Percentiles rank a stretch among this genome's conserved stretches.
phyloP scores from a whole-genome alignment of 2,329 filamentous ascomycete genomes.

The Raffaelea ambrosiae region DNA sequence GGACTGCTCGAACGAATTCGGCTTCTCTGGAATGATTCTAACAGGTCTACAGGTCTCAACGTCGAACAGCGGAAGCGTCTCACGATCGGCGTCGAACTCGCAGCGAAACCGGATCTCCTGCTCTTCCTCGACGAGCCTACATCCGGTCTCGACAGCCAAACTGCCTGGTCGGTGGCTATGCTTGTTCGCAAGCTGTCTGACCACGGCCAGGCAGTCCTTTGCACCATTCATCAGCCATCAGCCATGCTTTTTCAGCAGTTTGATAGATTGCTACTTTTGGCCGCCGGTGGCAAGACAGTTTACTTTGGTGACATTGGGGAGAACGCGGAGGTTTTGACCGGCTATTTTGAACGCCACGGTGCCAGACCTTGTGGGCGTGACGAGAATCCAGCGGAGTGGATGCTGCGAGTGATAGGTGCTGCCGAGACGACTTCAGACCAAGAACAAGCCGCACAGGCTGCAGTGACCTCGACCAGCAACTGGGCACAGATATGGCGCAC shows the following conservation, averaged over 20 bases:
- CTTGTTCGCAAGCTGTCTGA: slow-evolving; percentile 53
- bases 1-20: background rate
- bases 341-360: slow-evolving; percentile 25
- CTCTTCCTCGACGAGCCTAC: slow-evolving; percentile 57
- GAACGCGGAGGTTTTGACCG: slow-evolving; percentile 51
- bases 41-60: slow-evolving; percentile 43
- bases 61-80: slow-evolving; percentile 66
- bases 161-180: slow-evolving; percentile 53
- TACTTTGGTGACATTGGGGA: slow-evolving; percentile 44
- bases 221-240: slow-evolving; percentile 14
- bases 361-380: slow-evolving; percentile 54
- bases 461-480: slow-evolving; percentile 40
- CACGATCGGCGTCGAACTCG: slow-evolving; percentile 88
- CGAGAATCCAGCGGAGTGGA: slow-evolving; percentile 78
- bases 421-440: slow-evolving; percentile 22
- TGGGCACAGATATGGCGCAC: slow-evolving; percentile 44
- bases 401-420: slow-evolving; percentile 56
- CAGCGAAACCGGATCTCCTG: slow-evolving; percentile 67
- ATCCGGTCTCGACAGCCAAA: slow-evolving; percentile 54
- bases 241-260: slow-evolving; percentile 13
- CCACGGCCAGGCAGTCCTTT: slow-evolving; percentile 19
- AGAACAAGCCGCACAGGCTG: background rate
- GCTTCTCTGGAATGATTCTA: background rate
- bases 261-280: slow-evolving; percentile 10
- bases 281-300: slow-evolving; percentile 8